Conservation (phyloP, 805 yeast genomes). For the Scheffersomyces lignosus region DNA sequence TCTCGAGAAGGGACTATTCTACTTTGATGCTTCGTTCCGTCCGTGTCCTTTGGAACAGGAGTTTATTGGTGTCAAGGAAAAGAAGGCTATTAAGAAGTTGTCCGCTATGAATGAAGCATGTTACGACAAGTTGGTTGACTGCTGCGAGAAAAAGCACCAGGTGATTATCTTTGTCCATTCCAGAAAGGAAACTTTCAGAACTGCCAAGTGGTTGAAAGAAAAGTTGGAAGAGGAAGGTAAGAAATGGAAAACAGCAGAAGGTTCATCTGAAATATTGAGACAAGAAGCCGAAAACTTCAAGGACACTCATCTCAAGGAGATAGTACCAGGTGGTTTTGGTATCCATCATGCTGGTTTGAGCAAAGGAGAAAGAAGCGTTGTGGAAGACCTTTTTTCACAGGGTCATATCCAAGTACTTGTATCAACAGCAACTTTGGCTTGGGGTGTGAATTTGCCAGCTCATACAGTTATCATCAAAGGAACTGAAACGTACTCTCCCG, state of each 20-base stretch:
- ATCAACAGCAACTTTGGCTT: slow-evolving; percentile 90
- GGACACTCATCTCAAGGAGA: slow-evolving; percentile 54
- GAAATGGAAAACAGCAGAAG: slow-evolving; percentile 35
- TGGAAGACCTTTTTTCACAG: slow-evolving; percentile 86
- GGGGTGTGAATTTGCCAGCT: slow-evolving; percentile 97
- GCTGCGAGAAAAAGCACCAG: slow-evolving; percentile 64
- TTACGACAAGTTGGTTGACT: slow-evolving; percentile 67
- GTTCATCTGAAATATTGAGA: slow-evolving; percentile 60
- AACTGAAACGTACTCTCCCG: slow-evolving; percentile 91
- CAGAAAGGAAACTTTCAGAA: slow-evolving; percentile 83
- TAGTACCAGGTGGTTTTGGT: slow-evolving; percentile 75
- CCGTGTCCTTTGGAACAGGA: slow-evolving; percentile 93
- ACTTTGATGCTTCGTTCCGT: slow-evolving; percentile 78
- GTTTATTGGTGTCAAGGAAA: slow-evolving; percentile 84
- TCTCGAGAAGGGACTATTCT: slow-evolving; percentile 59
- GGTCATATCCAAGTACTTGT: slow-evolving; percentile 83
- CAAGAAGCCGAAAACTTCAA: slow-evolving; percentile 60
- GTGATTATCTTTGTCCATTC: slow-evolving; percentile 91
- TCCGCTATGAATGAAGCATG: slow-evolving; percentile 91
- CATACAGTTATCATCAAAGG: slow-evolving; percentile 93
- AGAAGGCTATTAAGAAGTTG: slow-evolving; percentile 70
- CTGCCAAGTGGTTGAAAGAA: slow-evolving; percentile 73
- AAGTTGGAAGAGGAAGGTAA: slow-evolving; percentile 58
- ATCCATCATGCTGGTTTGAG: slow-evolving; percentile 90
- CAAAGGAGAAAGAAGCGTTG: slow-evolving; percentile 67